Conservation (phyloP, 306 rosid genomes). For the Coriaria nepalensis region DNA sequence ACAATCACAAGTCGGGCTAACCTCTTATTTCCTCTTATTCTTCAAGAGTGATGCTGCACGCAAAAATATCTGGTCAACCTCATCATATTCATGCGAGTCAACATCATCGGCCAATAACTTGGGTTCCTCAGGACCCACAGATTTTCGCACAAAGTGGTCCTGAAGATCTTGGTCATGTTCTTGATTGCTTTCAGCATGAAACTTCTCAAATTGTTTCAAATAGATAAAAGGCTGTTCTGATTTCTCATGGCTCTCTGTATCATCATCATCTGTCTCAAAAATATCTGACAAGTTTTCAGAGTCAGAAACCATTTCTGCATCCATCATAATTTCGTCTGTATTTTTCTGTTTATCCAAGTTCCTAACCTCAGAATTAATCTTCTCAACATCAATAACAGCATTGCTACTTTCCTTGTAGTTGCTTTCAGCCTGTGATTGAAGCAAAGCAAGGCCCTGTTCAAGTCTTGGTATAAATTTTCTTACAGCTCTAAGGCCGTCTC, state of each 20-base stretch:
- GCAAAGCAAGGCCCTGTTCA: conserved; percentile 68
- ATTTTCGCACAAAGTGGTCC: conserved; percentile 56
- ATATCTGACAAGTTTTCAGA: conserved; percentile 61
- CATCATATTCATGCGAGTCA: conserved; percentile 39
- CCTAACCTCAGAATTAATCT: conserved; percentile 14
- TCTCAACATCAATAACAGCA: conserved; percentile 20
- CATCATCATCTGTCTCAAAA: conserved; percentile 54
- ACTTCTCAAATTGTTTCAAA: conserved; percentile 59
- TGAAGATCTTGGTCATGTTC: conserved; percentile 43
- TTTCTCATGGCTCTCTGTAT: conserved; percentile 29
- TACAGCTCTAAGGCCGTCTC: conserved; percentile 82
- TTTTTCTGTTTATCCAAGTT: conserved; percentile 26
- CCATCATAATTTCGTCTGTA: conserved; percentile 19
- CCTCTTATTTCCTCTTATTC: conserved; percentile 33
- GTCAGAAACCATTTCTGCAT: conserved; percentile 35
- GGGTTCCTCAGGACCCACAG: conserved; percentile 30
- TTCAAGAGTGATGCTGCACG: conserved; percentile 59
- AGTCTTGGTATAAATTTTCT: conserved; percentile 69
- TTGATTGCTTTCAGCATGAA: conserved; percentile 29
- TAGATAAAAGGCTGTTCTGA: conserved; percentile 45
- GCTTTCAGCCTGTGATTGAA: conserved; percentile 46
- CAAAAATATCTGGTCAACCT: conserved; percentile 64
- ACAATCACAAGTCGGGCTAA: too few species aligned
- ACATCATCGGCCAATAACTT: conserved; percentile 22
- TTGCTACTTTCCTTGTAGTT: conserved; percentile 20